These are phyloP conservation scores for Crinitomyces ghanaensis DNA, from an alignment of 805 yeast genomes.

Conservation along the genomic window DNA sequence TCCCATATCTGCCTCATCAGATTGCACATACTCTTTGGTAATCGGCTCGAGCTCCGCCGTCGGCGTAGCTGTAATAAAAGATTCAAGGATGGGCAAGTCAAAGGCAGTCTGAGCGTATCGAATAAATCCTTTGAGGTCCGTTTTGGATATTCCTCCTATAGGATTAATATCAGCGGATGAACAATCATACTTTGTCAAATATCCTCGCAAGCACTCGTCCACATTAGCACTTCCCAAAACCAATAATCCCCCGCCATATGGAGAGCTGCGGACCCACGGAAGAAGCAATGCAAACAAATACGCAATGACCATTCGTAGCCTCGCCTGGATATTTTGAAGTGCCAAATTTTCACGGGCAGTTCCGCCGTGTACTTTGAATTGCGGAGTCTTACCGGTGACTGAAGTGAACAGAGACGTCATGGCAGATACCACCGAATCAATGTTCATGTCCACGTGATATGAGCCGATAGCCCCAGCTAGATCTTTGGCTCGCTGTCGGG, in stretches of 20 bases:
- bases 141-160: slow-evolving; percentile 96
- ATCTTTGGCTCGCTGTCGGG: slow-evolving; percentile 69
- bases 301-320: slow-evolving; percentile 88
- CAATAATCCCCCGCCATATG: slow-evolving; percentile 65
- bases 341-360: slow-evolving; percentile 85
- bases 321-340: slow-evolving; percentile 91
- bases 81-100: slow-evolving; percentile 63
- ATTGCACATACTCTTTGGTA: slow-evolving; percentile 82
- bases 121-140: slow-evolving; percentile 79
- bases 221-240: slow-evolving; percentile 96
- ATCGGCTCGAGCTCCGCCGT: slow-evolving; percentile 98
- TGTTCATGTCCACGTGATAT: slow-evolving; percentile 82
- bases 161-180: slow-evolving; percentile 97
- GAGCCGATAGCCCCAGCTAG: slow-evolving; percentile 71
- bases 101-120: slow-evolving; percentile 61
- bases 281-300: slow-evolving; percentile 87
- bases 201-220: slow-evolving; percentile 93
- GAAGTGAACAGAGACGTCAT: slow-evolving; percentile 68
- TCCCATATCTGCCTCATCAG: slow-evolving; percentile 98
- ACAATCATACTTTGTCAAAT: slow-evolving; percentile 92
- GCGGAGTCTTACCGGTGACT: slow-evolving; percentile 83
- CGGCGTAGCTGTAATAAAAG: slow-evolving; percentile 84
- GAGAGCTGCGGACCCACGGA: slow-evolving; percentile 83
- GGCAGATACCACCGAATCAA: slow-evolving; percentile 73
- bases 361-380: slow-evolving; percentile 90